Conservation (phyloP, 73 alveolate genomes). For the Paramecium tetraurelia region DNA sequence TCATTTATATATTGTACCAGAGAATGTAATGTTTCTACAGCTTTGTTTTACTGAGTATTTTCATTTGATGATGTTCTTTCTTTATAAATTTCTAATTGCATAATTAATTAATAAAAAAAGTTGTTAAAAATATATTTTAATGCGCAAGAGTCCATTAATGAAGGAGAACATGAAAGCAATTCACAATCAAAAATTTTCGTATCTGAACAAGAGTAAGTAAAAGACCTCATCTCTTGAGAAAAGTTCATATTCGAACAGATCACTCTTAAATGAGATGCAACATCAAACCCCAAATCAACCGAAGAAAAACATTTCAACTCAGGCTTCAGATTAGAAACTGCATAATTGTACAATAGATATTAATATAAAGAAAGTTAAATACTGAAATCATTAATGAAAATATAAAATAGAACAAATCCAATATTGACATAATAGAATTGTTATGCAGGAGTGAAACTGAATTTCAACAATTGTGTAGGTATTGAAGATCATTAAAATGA, state of each 20-base stretch:
- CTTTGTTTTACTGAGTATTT: background rate
- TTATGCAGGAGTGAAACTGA: background rate
- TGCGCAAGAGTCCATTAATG: constrained; percentile 39
- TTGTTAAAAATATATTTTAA: constrained; percentile 17
- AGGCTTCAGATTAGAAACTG: constrained; percentile 30
- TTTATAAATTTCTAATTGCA: background rate
- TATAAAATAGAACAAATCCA: constrained; percentile 32
- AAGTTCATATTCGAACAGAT: constrained; percentile 23
- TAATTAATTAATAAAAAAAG: constrained; percentile 37
- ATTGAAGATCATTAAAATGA: background rate
- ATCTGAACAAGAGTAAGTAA: background rate
- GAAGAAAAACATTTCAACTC: background rate
- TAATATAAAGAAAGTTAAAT: background rate
- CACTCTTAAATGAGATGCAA: background rate
- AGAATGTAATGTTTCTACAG: background rate
- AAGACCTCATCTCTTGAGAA: constrained; percentile 29
- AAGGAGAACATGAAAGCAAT: constrained; percentile 1
- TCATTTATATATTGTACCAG: background rate
- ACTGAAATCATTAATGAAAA: constrained; percentile 44
- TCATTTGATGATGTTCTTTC: background rate
- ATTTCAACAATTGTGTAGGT: background rate
- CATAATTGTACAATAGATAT: background rate
- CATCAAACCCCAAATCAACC: constrained; percentile 29
- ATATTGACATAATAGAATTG: background rate
- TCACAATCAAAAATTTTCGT: background rate